Evolutionary conservation across 305 asterid species (phyloP), one percentile per base, ranked within the genome.

Genomic region (Ilex paraguariensis): DNA sequence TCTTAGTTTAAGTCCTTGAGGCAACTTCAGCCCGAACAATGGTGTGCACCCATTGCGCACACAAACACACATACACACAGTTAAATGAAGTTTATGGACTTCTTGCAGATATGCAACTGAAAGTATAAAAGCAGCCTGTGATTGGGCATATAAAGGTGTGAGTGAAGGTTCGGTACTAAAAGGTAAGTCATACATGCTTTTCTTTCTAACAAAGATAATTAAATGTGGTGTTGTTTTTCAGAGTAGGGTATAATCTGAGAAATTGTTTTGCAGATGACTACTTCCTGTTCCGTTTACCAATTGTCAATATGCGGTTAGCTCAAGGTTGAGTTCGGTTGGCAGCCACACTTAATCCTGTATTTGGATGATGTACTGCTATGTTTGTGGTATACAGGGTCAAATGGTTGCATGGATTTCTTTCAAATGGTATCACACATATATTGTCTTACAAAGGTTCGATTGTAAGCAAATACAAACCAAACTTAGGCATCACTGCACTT

Each of bases 261-360:
- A 46, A 10, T 46, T 13, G 10, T 46, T 3, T 46, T 60, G 85
- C 96, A 91, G 96, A 91, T 68, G 83, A 82, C 33, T 91, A 91
- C 71, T 91, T 87, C 75, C 17, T 63, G 15, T 73, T 84, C n/a
- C 89, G 97, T 44, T 70, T 61, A 15, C 93, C 91, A 13, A 80
- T 78, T 17, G 95, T 84, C 66, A 78, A 79, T 56, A 62, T 77
- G 76, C 73, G 97, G 36, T 76, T 91, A 51, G 97, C 97, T 68
- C 95, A 91, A 71, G 95, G 88, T 2, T 95, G 96, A 31, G 95
- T 88, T 31, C 95, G 96, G 32, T 64, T 91, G 61, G 96, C 98
- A 13, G 95, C 96, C 14, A 84, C 82, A 32, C 91, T 91, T 28
- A 91, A 91, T 74, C 87, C 89, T 28, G 85, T 91, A 72, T 91